Conservation (phyloP, 2,329 filamentous ascomycete genomes). For the Zymoseptoria tritici region DNA sequence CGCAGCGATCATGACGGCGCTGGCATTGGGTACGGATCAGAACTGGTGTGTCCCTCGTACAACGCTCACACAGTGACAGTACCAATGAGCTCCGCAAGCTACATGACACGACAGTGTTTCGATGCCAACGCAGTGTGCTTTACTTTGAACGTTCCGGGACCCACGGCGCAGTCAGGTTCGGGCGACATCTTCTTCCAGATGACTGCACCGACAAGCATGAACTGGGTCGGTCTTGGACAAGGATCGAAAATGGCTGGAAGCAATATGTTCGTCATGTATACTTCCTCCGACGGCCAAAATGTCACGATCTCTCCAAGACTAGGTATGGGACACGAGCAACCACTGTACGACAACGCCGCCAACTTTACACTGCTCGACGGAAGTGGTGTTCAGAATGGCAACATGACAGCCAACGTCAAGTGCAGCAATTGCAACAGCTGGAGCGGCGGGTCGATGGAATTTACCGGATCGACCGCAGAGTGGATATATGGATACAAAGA, state of each 20-base stretch:
- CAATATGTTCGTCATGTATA: slow-evolving; percentile 42
- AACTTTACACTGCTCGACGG: slow-evolving; percentile 46
- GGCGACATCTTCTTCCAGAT: slow-evolving; percentile 55
- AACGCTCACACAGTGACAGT: no score
- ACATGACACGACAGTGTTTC: no score
- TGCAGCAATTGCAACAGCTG: slow-evolving; percentile 49
- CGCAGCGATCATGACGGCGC: no score
- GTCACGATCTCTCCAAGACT: slow-evolving; percentile 51
- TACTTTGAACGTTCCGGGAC: slow-evolving; percentile 37
- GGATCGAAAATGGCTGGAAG: slow-evolving; percentile 46
- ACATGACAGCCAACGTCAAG: slow-evolving; percentile 50
- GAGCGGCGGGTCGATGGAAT: slow-evolving; percentile 46
- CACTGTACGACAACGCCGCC: slow-evolving; percentile 35
- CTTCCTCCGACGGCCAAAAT: slow-evolving; percentile 44
- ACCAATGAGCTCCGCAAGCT: no score
- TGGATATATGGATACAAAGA: slow-evolving; percentile 47
- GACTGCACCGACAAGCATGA: slow-evolving; percentile 43
- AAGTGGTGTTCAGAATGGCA: slow-evolving; percentile 44
- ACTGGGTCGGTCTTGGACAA: slow-evolving; percentile 51
- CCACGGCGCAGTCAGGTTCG: slow-evolving; percentile 42
- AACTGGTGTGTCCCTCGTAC: no score
- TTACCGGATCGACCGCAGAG: slow-evolving; percentile 33
- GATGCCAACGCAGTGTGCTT: slow-evolving; percentile 30
- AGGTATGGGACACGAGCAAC: slow-evolving; percentile 38
- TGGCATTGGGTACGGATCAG: no score